A percentile compares a stretch with the other conserved stretches of the same genome.
Conservation (phyloP, 2,329 filamentous ascomycete genomes). For the Fusarium cyanostomum region DNA sequence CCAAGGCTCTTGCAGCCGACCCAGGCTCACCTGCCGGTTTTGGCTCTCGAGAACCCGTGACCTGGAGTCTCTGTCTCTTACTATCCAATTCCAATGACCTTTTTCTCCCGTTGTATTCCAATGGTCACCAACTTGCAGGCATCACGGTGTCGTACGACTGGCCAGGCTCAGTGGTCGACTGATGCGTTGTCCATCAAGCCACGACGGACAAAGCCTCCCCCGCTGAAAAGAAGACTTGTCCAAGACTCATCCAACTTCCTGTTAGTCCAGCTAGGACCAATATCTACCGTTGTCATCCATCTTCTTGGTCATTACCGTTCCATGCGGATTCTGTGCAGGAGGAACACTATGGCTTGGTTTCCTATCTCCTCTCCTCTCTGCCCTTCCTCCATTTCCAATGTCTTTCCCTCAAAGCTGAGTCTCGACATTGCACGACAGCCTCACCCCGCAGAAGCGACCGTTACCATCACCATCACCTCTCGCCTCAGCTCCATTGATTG, state of each 20-base stretch:
- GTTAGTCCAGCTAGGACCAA: no score
- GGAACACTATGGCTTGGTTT: not conserved
- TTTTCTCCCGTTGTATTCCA: not conserved
- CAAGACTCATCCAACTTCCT: no score
- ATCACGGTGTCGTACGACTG: conserved; percentile 39
- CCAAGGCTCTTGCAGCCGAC: no score
- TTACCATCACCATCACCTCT: conserved; percentile 3
- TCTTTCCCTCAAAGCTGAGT: not conserved
- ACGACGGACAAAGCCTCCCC: conserved; percentile 14
- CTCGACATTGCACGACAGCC: conserved; percentile 30
- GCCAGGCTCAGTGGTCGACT: conserved; percentile 33
- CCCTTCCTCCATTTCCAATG: not conserved
- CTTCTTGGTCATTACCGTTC: no score
- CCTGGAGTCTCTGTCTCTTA: not conserved
- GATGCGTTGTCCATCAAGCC: conserved; percentile 40
- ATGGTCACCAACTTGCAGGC: conserved; percentile 1
- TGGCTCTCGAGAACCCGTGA: not conserved
- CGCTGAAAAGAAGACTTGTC: not conserved
- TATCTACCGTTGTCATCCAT: no score
- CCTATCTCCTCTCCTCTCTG: not conserved
- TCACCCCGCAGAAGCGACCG: conserved; percentile 29
- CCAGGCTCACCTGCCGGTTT: no score
- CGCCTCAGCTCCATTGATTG: conserved; percentile 39
- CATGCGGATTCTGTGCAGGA: no score
- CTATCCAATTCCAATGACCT: not conserved